These are phyloP conservation scores for Lactifluus subvellereus DNA, from an alignment of 768 basidiomycete genomes.

Conservation along the genomic window DNA sequence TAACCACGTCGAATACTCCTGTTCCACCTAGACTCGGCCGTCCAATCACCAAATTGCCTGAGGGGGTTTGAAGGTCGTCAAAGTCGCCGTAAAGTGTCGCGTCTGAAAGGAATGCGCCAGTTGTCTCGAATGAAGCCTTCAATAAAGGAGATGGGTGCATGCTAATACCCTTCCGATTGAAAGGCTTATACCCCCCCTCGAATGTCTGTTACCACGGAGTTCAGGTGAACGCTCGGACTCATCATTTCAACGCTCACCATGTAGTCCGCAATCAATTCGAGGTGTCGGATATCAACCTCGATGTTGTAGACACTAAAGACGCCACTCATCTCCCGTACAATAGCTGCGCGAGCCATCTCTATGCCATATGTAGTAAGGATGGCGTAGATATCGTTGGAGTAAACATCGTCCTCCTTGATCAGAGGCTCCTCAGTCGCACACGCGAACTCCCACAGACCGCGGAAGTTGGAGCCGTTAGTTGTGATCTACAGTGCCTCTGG, in stretches of 20 bases:
- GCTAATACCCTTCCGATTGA: conserved; percentile 93
- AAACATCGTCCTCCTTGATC: conserved; percentile 73
- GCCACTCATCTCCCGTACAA: conserved; percentile 83
- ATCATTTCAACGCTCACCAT: conserved; percentile 62
- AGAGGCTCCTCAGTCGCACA: conserved; percentile 40
- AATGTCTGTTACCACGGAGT: conserved; percentile 66
- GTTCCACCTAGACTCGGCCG: conserved; percentile 88
- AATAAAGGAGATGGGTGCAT: conserved; percentile 91
- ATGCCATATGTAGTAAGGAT: conserved; percentile 91
- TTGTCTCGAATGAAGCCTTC: conserved; percentile 97
- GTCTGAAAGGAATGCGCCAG: conserved; percentile 84
- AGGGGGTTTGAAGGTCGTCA: conserved; percentile 86
- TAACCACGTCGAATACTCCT: conserved; percentile 85
- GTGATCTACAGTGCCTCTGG: conserved; percentile 45
- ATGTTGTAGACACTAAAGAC: conserved; percentile 97
- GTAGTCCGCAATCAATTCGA: conserved; percentile 97
- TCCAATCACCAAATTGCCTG: conserved; percentile 88
- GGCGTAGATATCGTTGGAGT: conserved; percentile 94
- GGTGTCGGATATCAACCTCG: conserved; percentile 87
- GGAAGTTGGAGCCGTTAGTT: conserved; percentile 91
- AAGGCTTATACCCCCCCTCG: conserved; percentile 96
- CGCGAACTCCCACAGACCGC: conserved; percentile 77
- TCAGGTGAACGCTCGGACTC: conserved; percentile 3
- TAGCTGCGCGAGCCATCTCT: conserved; percentile 89
- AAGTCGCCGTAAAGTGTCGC: conserved; percentile 94